These are phyloP conservation scores for Blastosporella zonata DNA, from an alignment of 1,284 basidiomycete genomes.

Conservation along the genomic window DNA sequence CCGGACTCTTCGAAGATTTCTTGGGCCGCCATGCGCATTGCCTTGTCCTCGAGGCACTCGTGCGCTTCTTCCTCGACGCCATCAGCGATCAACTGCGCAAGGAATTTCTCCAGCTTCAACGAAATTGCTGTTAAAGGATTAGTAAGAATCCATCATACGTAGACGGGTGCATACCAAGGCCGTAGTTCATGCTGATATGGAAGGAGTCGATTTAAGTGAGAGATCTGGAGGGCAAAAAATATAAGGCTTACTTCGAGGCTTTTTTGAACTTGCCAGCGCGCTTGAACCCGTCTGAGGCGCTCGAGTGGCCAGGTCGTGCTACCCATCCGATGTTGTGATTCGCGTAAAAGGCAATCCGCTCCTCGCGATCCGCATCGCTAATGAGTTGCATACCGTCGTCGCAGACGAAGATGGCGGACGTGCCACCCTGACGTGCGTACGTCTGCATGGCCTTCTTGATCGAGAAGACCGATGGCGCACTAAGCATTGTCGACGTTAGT, in stretches of 20 bases:
- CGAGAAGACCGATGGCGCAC: slow-evolving; percentile 76
- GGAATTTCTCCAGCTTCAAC: slow-evolving; percentile 70
- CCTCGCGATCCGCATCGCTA: slow-evolving; percentile 56
- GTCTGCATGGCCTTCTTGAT: slow-evolving; percentile 87
- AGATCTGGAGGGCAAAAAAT: neutral
- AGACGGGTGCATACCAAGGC: slow-evolving; percentile 34
- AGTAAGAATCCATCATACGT: neutral
- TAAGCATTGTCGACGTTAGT: slow-evolving; percentile 22
- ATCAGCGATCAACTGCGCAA: slow-evolving; percentile 47
- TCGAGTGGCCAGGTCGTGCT: slow-evolving; percentile 68
- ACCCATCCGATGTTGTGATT: slow-evolving; percentile 83
- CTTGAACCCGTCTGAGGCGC: slow-evolving; percentile 59
- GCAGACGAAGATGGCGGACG: slow-evolving; percentile 74
- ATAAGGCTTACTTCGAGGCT: slow-evolving; percentile 56
- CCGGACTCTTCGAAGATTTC: slow-evolving; percentile 63
- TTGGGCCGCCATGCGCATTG: slow-evolving; percentile 60
- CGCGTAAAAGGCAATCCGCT: slow-evolving; percentile 74
- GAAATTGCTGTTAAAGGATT: slow-evolving; percentile 39
- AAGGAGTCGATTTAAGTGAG: neutral
- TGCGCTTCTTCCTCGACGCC: slow-evolving; percentile 38
- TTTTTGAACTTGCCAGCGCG: slow-evolving; percentile 89
- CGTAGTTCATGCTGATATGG: slow-evolving; percentile 71
- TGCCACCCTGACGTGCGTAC: slow-evolving; percentile 78
- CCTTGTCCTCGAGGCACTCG: slow-evolving; percentile 59
- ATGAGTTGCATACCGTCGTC: slow-evolving; percentile 77